Evolutionary conservation across 73 alveolate species (phyloP).

Genomic region (Symbiodinium natans): DNA sequence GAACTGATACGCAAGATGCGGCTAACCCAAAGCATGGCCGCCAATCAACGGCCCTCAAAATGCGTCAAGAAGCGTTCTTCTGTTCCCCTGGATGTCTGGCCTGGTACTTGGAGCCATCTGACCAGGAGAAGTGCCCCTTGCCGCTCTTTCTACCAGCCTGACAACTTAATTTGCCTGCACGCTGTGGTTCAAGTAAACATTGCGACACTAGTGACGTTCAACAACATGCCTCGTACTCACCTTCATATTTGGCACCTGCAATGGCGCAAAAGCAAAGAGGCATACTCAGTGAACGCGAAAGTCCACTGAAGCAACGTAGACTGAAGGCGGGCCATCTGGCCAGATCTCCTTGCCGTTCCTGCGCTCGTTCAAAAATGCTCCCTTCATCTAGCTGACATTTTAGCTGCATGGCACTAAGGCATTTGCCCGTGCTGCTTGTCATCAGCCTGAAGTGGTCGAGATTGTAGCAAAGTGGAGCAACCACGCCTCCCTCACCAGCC

Average conservation of each 20-base stretch:
- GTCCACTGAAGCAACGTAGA: not conserved
- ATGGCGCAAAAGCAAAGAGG: not conserved
- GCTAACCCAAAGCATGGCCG: too few relatives aligned
- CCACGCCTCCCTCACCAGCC: too few relatives aligned
- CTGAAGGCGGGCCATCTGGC: not conserved
- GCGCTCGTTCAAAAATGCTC: not conserved
- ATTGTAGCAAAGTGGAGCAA: too few relatives aligned
- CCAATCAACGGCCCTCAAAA: too few relatives aligned
- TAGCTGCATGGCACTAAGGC: not conserved
- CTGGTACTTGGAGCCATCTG: slow-evolving; percentile 94
- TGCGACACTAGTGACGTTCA: too few relatives aligned
- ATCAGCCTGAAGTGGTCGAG: slow-evolving; percentile 54
- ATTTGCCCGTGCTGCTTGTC: slow-evolving; percentile 62
- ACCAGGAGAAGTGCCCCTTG: slow-evolving; percentile 94
- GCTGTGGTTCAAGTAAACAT: not conserved
- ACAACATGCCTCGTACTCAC: slow-evolving; percentile 72
- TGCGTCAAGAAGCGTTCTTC: too few relatives aligned
- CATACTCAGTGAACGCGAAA: too few relatives aligned
- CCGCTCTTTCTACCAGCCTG: slow-evolving; percentile 94
- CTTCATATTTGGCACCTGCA: slow-evolving; percentile 78
- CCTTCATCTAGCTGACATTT: not conserved
- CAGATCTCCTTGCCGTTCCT: slow-evolving; percentile 23
- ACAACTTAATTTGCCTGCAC: not conserved
- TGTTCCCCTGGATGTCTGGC: not conserved
- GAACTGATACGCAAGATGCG: too few relatives aligned